phyloP scores from a whole-genome alignment of 1,284 basidiomycete genomes.

The Irpex rosettiformis region DNA sequence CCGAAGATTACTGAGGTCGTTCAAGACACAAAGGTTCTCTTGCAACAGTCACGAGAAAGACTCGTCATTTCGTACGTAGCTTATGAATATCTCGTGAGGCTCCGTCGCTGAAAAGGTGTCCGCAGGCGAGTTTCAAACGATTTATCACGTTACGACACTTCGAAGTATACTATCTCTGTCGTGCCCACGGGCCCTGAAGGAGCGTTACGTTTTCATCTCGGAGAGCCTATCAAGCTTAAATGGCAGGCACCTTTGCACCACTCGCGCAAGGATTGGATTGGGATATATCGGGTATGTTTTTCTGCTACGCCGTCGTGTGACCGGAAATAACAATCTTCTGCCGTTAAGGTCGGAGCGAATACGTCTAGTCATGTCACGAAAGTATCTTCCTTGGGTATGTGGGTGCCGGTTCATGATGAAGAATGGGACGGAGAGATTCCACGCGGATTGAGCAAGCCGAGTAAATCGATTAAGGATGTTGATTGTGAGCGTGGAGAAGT shows the following conservation, averaged over 20 bases:
- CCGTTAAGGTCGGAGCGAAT: conserved; percentile 76
- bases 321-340: conserved; percentile 10
- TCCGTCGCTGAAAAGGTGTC: conserved; percentile 2
- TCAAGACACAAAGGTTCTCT: conserved; percentile 86
- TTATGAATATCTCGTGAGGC: conserved; percentile 3
- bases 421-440: conserved; percentile 92
- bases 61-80: conserved; percentile 80
- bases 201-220: conserved; percentile 77
- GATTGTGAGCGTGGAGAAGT: conserved; percentile 64
- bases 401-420: conserved; percentile 88
- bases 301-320: neutral
- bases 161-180: conserved; percentile 74
- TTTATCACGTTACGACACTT: conserved; percentile 73
- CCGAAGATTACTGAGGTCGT: conserved; percentile 77
- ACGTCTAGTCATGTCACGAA: conserved; percentile 80
- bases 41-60: conserved; percentile 89
- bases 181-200: conserved; percentile 48
- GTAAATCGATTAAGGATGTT: conserved; percentile 25
- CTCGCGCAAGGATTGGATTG: conserved; percentile 96
- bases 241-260: conserved; percentile 90
- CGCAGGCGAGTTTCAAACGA: conserved; percentile 78
- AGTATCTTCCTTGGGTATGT: conserved; percentile 86
- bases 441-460: conserved; percentile 42
- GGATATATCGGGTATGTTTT: conserved; percentile 72
- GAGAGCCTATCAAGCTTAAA: conserved; percentile 82